These are phyloP conservation scores for Globisporangium abappressorium DNA, from an alignment of 352 stramenopile species.

Conservation along the genomic window DNA sequence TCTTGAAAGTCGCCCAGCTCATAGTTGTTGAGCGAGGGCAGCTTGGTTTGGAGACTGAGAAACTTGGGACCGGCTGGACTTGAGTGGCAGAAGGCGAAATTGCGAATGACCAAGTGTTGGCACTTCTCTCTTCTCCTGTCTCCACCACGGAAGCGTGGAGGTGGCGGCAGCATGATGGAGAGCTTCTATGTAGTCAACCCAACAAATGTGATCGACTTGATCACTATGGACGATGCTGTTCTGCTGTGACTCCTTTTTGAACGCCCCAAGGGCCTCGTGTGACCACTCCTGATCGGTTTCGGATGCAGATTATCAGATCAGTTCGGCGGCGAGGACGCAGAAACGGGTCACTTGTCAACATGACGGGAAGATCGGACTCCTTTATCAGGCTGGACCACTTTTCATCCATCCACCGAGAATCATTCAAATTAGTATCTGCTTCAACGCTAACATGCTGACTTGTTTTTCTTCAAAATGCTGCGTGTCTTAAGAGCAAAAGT, in stretches of 20 bases:
- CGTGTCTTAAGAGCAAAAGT: background rate
- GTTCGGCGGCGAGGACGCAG: background rate
- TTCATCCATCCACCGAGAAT: background rate
- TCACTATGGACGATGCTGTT: background rate
- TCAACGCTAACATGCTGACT: no score
- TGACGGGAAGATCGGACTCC: background rate
- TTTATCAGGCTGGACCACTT: background rate
- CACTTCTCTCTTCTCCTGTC: background rate
- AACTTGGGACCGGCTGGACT: background rate
- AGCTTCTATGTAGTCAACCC: background rate
- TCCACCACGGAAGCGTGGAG: background rate
- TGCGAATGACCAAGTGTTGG: background rate
- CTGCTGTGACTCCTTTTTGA: no score
- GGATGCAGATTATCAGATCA: background rate
- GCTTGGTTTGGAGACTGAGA: background rate
- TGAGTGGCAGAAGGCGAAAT: background rate
- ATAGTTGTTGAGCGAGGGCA: background rate
- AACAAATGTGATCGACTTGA: background rate
- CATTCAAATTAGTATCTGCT: no score
- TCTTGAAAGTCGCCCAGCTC: background rate
- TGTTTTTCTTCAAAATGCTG: background rate
- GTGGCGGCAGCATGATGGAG: background rate
- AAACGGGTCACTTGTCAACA: background rate
- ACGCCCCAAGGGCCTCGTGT: no score
- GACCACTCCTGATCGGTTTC: background rate